Base-by-base conservation (phyloP, 2,329 filamentous ascomycete genomes). In the Monosporascus sp. region DNA sequence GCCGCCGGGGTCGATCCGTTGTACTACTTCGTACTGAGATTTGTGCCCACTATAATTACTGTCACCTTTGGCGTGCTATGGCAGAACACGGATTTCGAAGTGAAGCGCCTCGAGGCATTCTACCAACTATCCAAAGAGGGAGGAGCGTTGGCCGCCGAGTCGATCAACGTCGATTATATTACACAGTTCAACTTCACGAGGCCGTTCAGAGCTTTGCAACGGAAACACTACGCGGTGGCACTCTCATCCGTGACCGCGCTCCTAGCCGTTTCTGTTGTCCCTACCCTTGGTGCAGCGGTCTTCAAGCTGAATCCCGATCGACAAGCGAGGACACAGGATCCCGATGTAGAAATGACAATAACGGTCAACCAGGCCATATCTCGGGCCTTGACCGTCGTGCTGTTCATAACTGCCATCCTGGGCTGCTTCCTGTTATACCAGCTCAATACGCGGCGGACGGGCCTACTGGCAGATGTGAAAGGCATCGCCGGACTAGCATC, bases 401-500 rank as follows among this genome's bases (percentile, higher is more conserved):
- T 90, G 2, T 57, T 78, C 5, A 58, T 86, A 22, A 82, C 87
- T 44, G 84, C 85, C 3, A 59, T 79, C 1, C 74, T 82, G 38
- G 85, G 84, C 0, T 73, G 75, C 34, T 66, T 80, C 3, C 73
- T 90, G 4, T 76, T 88, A 44, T 82, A 78, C 59, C 77, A 84
- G 55, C 78, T 90, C 44, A 79, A 81, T 52, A 76, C 76, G 17
- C 76, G 87, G 22, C 83, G 81, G 40, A 87, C 85, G 3, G 87
- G 87, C 0, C 73, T 91, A 17, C 69, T 84, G 3, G 81, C 82
- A 6, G 85, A 90, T 64, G 86, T 88, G 7, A 84, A 83, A 59
- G 87, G 87, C 6, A 88, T 91, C 50, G 86, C 87, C 2, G 87
- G 87, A 2, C 76, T 90, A 38, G 87, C 87, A 6, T 83, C 86